Evolutionary conservation across 352 stramenopile genomes (phyloP).

Genomic region (Halophytophthora polymorphica): DNA sequence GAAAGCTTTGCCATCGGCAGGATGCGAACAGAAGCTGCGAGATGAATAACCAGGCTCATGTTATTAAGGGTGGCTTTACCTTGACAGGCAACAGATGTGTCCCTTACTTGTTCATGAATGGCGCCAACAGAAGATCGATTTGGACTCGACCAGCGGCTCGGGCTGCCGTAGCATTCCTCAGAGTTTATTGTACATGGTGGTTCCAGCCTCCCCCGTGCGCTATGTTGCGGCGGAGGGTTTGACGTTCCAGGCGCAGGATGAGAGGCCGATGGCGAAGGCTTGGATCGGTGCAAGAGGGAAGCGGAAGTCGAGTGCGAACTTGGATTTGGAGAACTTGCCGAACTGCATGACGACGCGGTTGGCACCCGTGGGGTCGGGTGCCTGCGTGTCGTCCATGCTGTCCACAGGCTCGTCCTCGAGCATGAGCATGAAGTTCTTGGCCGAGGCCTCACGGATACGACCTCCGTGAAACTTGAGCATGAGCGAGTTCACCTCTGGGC

Average conservation of each 20-base stretch:
- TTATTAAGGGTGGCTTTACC: no score
- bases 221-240: slow-evolving; percentile 19
- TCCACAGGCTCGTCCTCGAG: slow-evolving; percentile 61
- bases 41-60: no score
- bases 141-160: no score
- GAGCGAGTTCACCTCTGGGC: slow-evolving; percentile 80
- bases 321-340: slow-evolving; percentile 85
- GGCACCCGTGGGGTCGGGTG: slow-evolving; percentile 33
- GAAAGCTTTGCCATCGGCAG: no score
- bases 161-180: no score
- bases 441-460: slow-evolving; percentile 80
- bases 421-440: slow-evolving; percentile 91
- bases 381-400: slow-evolving; percentile 1
- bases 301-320: slow-evolving; percentile 86
- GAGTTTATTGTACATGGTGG: no score
- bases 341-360: slow-evolving; percentile 85
- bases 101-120: no score
- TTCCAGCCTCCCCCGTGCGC: not conserved
- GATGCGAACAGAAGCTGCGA: no score
- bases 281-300: slow-evolving; percentile 83
- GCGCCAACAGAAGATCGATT: no score
- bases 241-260: slow-evolving; percentile 80
- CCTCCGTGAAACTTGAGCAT: slow-evolving; percentile 89
- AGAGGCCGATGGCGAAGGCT: slow-evolving; percentile 83
- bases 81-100: no score